These are phyloP conservation scores for Pichia phayaonensis DNA, from an alignment of 805 yeast species.

Conservation along the genomic window DNA sequence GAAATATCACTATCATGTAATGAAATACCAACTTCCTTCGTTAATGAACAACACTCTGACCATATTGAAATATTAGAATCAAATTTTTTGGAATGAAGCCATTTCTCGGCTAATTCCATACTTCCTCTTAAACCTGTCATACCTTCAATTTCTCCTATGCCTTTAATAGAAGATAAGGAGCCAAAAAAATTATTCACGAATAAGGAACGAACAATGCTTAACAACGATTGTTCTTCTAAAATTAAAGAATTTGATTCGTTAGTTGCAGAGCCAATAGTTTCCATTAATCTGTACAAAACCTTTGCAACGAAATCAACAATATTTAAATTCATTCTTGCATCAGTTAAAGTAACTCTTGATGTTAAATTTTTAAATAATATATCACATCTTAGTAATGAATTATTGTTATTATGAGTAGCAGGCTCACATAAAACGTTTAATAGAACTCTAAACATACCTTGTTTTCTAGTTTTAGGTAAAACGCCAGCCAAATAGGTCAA, in stretches of 20 bases:
- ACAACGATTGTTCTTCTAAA: slow-evolving; percentile 25
- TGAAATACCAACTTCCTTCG: slow-evolving; percentile 9
- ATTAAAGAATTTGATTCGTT: background rate
- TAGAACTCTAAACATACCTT: slow-evolving; percentile 24
- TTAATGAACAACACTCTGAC: slow-evolving; percentile 2
- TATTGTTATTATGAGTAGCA: slow-evolving; percentile 27
- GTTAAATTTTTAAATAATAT: slow-evolving; percentile 35
- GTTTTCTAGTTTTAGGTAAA: slow-evolving; percentile 28
- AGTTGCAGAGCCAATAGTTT: slow-evolving; percentile 17
- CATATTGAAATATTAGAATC: slow-evolving; percentile 3
- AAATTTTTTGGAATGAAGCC: slow-evolving; percentile 3
- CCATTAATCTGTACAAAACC: slow-evolving; percentile 35
- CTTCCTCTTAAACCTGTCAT: slow-evolving; percentile 14
- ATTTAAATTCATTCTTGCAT: slow-evolving; percentile 35
- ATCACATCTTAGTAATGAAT: slow-evolving; percentile 18
- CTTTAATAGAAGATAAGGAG: slow-evolving; percentile 13
- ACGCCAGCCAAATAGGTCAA: slow-evolving; percentile 36
- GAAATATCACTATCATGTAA: background rate
- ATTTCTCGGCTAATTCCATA: slow-evolving; percentile 10
- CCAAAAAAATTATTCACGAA: slow-evolving; percentile 13
- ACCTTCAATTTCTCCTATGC: slow-evolving; percentile 19
- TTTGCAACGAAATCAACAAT: slow-evolving; percentile 40
- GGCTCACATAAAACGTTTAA: slow-evolving; percentile 14
- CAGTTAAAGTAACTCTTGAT: slow-evolving; percentile 35
- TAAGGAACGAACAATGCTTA: slow-evolving; percentile 8